Percentiles rank a stretch among this genome's conserved stretches.
Conservation (phyloP, 345 rosid species). For the thale cress (Arabidopsis thaliana) region TAIR10.1 NC_003071.7:7846501-7847000, state of each 20-base stretch:
- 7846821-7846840: constrained; percentile 10
- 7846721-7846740: not conserved
- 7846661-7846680: constrained; percentile 32
- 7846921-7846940: not conserved
- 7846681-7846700: not conserved
- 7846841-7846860: not conserved
- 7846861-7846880: not conserved
- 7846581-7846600: constrained; percentile 47
- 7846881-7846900: not conserved
- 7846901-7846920: not conserved
- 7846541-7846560: constrained; percentile 19
- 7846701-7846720: constrained; percentile 18
- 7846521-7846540: constrained; percentile 33
- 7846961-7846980: not conserved
- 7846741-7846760: constrained; percentile 10
- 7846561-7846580: constrained; percentile 43
- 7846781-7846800: constrained; percentile 3
- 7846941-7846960: not conserved
- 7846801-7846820: constrained; percentile 11
- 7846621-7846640: constrained; percentile 42
- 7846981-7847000: not conserved
- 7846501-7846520: not conserved
- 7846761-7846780: not conserved
- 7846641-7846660: constrained; percentile 56
- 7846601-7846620: constrained; percentile 42